Evolutionary conservation across 2,329 filamentous ascomycete species (phyloP).

Genomic region (Graphiopsis chlorocephala): DNA sequence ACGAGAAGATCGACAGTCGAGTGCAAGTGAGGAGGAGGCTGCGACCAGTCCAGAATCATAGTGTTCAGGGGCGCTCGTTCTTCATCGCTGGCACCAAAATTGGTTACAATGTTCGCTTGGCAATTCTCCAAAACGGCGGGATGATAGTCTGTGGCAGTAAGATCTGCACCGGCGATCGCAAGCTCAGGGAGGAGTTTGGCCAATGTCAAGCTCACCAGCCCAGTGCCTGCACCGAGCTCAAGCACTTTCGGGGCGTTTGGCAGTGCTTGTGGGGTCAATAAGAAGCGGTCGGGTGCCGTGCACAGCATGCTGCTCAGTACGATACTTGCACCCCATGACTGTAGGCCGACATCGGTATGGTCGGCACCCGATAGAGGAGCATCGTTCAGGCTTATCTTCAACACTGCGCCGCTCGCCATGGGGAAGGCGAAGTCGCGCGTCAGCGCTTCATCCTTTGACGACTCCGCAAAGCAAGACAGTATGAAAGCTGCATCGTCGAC

Average conservation of each 20-base stretch:
- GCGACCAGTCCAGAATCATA: background rate
- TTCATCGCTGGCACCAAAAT: background rate
- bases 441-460: background rate
- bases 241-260: background rate
- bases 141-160: conserved; percentile 1
- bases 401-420: background rate
- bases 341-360: background rate
- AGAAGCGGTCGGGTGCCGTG: background rate
- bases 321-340: background rate
- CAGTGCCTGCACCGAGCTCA: conserved; percentile 2
- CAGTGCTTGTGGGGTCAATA: background rate
- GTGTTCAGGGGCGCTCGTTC: background rate
- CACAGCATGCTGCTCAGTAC: background rate
- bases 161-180: background rate
- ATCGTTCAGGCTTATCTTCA: background rate
- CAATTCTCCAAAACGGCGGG: background rate
- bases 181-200: background rate
- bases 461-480: background rate
- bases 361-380: background rate
- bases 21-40: background rate
- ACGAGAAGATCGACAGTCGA: background rate
- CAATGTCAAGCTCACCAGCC: background rate
- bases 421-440: background rate
- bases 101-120: background rate
- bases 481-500: background rate